phyloP scores from a whole-genome alignment of 306 rosid genomes.

The Sindora glabra region DNA sequence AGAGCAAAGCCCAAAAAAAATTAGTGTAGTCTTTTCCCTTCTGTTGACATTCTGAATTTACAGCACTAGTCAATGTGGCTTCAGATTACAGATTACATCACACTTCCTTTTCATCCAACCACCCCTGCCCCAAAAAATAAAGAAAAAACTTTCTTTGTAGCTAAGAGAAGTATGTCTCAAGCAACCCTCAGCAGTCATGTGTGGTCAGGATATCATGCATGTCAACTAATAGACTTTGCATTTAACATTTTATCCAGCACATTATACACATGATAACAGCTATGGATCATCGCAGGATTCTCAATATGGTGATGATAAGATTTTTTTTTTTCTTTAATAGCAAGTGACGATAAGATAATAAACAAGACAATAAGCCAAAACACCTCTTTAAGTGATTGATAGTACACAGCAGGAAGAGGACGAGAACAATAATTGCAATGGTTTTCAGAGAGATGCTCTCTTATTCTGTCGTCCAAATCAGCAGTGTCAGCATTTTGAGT shows the following conservation, averaged over 20 bases:
- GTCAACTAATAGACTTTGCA: slow-evolving; percentile 10
- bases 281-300: not conserved
- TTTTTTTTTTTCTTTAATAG: too few species aligned
- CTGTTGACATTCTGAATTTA: too few species aligned
- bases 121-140: too few species aligned
- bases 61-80: too few species aligned
- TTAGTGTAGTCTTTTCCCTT: too few species aligned
- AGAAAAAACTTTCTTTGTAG: too few species aligned
- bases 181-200: too few species aligned
- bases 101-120: too few species aligned
- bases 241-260: slow-evolving; percentile 12
- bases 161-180: too few species aligned
- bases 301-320: not conserved
- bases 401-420: slow-evolving; percentile 61
- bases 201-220: not conserved
- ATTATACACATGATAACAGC: slow-evolving; percentile 2
- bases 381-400: slow-evolving; percentile 98
- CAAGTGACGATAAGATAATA: not conserved
- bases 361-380: slow-evolving; percentile 7
- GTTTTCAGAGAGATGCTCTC: slow-evolving; percentile 86
- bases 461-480: slow-evolving; percentile 77
- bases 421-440: slow-evolving; percentile 76
- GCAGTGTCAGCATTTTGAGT: slow-evolving; percentile 32
- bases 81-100: too few species aligned
- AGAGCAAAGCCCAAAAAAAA: too few species aligned